Base-by-base conservation (phyloP, 345 rosid genomes). In the Pistacia atlantica region DNA sequence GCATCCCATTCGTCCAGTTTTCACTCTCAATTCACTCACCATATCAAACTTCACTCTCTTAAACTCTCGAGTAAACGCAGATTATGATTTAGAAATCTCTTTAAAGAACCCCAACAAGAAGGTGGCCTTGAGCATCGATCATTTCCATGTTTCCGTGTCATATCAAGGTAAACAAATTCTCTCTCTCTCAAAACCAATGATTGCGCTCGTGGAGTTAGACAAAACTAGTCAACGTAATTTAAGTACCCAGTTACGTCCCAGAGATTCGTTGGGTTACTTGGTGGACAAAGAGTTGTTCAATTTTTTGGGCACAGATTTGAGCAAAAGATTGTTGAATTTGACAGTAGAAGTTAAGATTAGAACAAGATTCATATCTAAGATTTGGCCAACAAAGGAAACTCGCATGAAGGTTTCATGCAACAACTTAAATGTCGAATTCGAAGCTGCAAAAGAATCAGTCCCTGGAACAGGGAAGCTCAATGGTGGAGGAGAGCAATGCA, bases 81-180 rank as follows among this genome's bases (percentile, higher is more conserved):
- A 25, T 13, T 84, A 77, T 42, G 51, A 42, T 38, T 2, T 82
- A 1, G 54, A 49, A 3, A 56, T 82, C 61, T 13, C 18, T 28
- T 16, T 79, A 0, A 66, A 46, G 1, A 84, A 81, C 71, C 75
- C 81, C 8, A 84, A 79, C 74, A 63, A 64, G 62, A 82, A 82
- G 51, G 68, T 62, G 3, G 18, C 11, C 68, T 55, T 80, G 59
- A 13, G 8, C 54, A 57, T 82, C 3, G 79, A 75, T 52, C 46
- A 28, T 20, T 69, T 63, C 2, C n/a, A n/a, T 55, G 28, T 75
- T n/a, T 5, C 0, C 8, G 54, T 82, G 13, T 1, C 38, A 31
- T 80, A 71, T 31, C 46, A 56, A 5, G 61, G 42, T 1, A 37
- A 37, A 38, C 12, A 33, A 42, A 7, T 3, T 0, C 1, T 25